Evolutionary conservation across 257 asterid species (phyloP), one percentile per base, ranked within the genome.

Genomic region (Mitragyna speciosa): DNA sequence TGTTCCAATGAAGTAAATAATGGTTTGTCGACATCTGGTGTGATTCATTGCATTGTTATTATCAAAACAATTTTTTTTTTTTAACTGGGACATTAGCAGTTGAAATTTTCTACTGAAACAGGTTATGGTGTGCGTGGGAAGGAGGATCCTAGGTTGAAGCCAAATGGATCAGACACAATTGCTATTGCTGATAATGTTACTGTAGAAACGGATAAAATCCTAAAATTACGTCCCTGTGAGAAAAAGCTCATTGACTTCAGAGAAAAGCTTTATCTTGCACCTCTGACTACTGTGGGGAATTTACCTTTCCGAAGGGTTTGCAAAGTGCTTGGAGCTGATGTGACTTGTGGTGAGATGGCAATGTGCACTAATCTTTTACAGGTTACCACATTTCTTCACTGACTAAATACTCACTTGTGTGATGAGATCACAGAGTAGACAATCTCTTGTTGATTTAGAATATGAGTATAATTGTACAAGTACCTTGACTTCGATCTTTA

Each of bases 331-430:
- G 99, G 99, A 82, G 99, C 94, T 86, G 99, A 94, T 89, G 85
- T 96, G 76, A 96, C 99, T 30, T 94, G 97, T 85, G 99, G 99
- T 70, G 99, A 96, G 89, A 96, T 96, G 99, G 99, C 99, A 63
- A 89, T 96, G 97, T 96, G 99, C 89, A 90, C 97, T 83, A 96
- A 94, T 87, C 92, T 96, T 77, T 79, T 94, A 84, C 98, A 96
- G 97, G 99, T 96, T 79, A 54, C 83, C 76, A 30, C 28, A 24
- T 36, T 61, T 12, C 70, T 61, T 28, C 26, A 26, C 51, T 16
- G 45, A 33, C 36, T 7, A 9, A 8, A 33, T 33, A 48, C 7
- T 20, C 12, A 33, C 2, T 47, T 59, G 39, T 51, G 1, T 51
- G 49, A 45, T 4, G 33, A 52, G 20, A 54, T 59, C 17, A 6